Evolutionary conservation across 306 rosid species (phyloP).

Genomic region (Mimosa bimucronata): DNA sequence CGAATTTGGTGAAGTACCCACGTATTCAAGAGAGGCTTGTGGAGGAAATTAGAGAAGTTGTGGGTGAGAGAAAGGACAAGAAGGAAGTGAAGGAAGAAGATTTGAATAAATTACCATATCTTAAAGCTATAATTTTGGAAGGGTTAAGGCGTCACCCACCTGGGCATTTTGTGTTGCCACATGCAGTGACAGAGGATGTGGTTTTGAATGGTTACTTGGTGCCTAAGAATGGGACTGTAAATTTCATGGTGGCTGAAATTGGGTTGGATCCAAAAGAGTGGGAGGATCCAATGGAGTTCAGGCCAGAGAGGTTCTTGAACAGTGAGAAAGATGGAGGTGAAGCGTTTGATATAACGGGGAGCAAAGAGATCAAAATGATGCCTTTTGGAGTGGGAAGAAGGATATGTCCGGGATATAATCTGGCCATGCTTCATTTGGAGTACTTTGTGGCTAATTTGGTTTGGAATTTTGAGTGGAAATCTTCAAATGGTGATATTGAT

Average conservation of each 20-base stretch:
- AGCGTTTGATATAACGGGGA: constrained; percentile 11
- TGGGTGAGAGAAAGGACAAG: constrained; percentile 9
- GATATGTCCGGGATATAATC: background rate
- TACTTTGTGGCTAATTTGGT: background rate
- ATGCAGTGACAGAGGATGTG: constrained; percentile 11
- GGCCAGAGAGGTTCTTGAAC: constrained; percentile 8
- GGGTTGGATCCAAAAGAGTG: background rate
- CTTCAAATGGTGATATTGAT: background rate
- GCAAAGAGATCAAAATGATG: constrained; percentile 12
- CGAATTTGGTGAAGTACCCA: constrained; percentile 5
- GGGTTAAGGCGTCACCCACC: constrained; percentile 22
- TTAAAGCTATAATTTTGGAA: background rate
- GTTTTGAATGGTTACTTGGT: constrained; percentile 4
- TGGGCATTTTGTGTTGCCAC: constrained; percentile 7
- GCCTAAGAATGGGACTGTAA: background rate
- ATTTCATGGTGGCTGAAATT: constrained; percentile 8
- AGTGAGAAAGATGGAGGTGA: background rate
- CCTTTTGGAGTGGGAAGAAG: constrained; percentile 13
- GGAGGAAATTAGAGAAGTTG: constrained; percentile 2
- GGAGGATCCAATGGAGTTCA: constrained; percentile 16
- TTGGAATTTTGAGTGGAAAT: constrained; percentile 9
- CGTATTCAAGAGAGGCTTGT: constrained; percentile 4
- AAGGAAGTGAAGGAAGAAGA: constrained; percentile 20
- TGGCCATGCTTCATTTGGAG: constrained; percentile 17
- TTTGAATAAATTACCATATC: background rate